Base-by-base conservation (phyloP, 2,329 filamentous ascomycete species). In the Chaetomium strumarium region DNA sequence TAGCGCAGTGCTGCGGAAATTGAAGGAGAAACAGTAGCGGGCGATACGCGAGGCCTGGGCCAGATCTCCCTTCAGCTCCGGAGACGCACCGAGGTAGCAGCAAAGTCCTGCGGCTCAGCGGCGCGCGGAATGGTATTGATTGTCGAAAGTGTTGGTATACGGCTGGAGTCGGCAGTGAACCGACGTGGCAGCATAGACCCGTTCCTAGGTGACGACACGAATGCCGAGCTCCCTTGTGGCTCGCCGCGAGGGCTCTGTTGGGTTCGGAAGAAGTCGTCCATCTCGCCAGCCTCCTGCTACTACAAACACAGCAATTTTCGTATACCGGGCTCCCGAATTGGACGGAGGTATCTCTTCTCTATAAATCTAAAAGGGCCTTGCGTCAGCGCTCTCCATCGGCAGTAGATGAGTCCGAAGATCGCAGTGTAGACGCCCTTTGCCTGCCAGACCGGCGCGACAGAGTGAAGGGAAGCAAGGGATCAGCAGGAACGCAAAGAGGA, bases 121-220 rank as follows among this genome's bases (percentile, higher is more conserved):
- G 67, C 68, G 57, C 76, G 75, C 62, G 74, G 74, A 43, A 72
- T 68, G 37, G 78, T 76, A 66, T 78, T 77, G 67, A 91, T 72
- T 56, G 81, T 79, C 53, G 78, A 81, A 71, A 88, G 75, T 67
- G 86, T 89, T 69, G 87, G 86, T 71, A 92, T 75, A 78, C 90
- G 80, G 71, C 89, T 79, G 72, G 88, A 84, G 73, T 96, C 95
- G 53, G 91, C 93, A 58, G 92, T 97, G 73, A 97, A 97, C 67
- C 92, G 86, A 66, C 92, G 85, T 71, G 91, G 89, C 67, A 97
- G 77, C 49, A 61, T 50, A 43, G 60, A 55, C 16, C 58, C 79
- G 69, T 86, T 86, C 68, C 88, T 84, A 62, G 83, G 81, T 65
- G 88, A 84, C 64, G 87, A 85, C 64, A 85, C 83, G 70, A 90